Base-by-base conservation (phyloP, 352 stramenopile genomes). In the Chrysophaeum taylorii region DNA sequence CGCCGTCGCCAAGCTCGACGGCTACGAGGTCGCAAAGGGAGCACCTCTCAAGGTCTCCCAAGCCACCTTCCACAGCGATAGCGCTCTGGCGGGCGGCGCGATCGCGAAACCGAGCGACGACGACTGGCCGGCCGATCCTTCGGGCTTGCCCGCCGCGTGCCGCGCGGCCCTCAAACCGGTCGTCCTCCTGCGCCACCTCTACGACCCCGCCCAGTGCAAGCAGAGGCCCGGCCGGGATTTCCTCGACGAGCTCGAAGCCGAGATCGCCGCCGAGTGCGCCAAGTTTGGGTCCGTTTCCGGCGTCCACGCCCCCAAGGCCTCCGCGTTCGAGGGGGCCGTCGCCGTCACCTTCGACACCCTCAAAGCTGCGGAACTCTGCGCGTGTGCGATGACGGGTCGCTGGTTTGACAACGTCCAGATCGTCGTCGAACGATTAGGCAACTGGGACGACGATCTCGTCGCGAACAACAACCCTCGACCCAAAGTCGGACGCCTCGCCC, bases 371-470 rank as follows among this genome's bases (percentile, higher is more conserved):
- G 57, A 66, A n/a, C 12, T 33, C 33, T 66, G 57, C 57, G 31
- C 14, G 23, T 27, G 36, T 1, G 36, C 7, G 14, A 66, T 66
- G 57, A 45, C 25, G 33, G 57, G 31, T 23, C 31, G 57, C 12
- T 66, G 57, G 57, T 66, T 66, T n/a, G 57, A 66, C 36, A 66
- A 66, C 36, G 35, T 66, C 14, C 57, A 66, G 35, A 66, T 66
- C 5, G 7, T 66, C 12, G 57, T 33, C 2, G 57, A 66, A 9
- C 9, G 57, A 4, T 9, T 18, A 25, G 48, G 48, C 48, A 33
- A 4, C 5, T 60, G 48, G 48, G 48, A 60, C 18, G 48, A 60
- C 48, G n/a, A n/a, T n/a, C n/a, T n/a, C n/a, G 18, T 60, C 48
- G 48, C 48, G 5, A n/a, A n/a, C n/a, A n/a, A n/a, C n/a, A n/a